Evolutionary conservation across 768 basidiomycete genomes (phyloP).

Genomic region (Cystobasidiopsis lactophilus): DNA sequence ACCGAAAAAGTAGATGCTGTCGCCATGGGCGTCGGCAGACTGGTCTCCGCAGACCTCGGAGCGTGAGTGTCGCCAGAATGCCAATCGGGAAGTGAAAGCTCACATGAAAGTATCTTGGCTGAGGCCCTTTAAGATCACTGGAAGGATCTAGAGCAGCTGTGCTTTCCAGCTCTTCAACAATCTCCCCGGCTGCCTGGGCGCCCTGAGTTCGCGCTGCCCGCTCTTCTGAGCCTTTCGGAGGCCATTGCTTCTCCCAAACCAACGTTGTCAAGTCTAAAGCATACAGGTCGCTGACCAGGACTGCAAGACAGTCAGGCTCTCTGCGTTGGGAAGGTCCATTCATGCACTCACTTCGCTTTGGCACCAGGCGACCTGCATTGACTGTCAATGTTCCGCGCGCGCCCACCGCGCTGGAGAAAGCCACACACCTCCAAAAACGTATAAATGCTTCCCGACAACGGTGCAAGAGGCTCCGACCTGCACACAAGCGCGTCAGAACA

Average conservation of each 20-base stretch:
- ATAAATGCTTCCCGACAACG: constrained; percentile 66
- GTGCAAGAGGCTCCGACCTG: constrained; percentile 70
- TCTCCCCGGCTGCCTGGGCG: not conserved
- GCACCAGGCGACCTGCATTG: constrained; percentile 67
- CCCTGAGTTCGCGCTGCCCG: not conserved
- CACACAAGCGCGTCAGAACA: not conserved
- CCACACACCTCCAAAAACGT: no score
- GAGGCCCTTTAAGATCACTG: constrained; percentile 28
- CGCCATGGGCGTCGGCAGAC: constrained; percentile 35
- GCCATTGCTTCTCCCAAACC: constrained; percentile 49
- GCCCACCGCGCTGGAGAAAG: no score
- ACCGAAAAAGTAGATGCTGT: constrained; percentile 76
- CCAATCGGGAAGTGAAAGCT: not conserved
- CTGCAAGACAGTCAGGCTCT: no score
- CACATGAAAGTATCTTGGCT: constrained; percentile 79
- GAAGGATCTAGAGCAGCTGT: not conserved
- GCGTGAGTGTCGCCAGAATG: no score
- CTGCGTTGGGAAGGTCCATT: no score
- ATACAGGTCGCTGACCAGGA: constrained; percentile 79
- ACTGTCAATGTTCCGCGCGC: no score
- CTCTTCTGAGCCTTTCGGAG: constrained; percentile 23
- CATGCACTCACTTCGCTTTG: no score
- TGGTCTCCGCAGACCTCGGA: no score
- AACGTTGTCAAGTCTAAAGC: constrained; percentile 63
- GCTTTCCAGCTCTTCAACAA: constrained; percentile 1